Evolutionary conservation across 2,329 filamentous ascomycete genomes (phyloP).

Genomic region (Pezicula neosporulosa): DNA sequence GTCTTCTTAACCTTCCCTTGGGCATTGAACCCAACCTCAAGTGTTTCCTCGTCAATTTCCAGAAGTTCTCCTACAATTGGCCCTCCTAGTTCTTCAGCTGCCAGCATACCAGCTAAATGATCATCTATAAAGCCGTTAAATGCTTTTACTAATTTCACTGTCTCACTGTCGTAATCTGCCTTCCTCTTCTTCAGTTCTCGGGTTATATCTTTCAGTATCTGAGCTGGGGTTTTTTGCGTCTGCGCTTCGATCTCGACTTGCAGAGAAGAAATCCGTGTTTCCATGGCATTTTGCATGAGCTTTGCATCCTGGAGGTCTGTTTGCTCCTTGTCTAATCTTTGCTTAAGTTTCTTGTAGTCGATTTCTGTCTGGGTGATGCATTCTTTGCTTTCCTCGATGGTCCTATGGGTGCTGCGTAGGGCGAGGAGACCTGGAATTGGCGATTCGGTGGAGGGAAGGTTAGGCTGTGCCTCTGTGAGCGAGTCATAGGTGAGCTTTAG

Average conservation of each 20-base stretch:
- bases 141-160: slow-evolving; percentile 55
- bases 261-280: slow-evolving; percentile 56
- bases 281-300: slow-evolving; percentile 48
- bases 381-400: slow-evolving; percentile 59
- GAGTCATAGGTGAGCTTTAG: slow-evolving; percentile 65
- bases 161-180: slow-evolving; percentile 56
- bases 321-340: slow-evolving; percentile 47
- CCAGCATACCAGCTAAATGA: slow-evolving; percentile 70
- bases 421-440: slow-evolving; percentile 70
- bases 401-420: slow-evolving; percentile 61
- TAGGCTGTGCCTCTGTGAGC: slow-evolving; percentile 57
- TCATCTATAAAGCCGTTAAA: slow-evolving; percentile 70
- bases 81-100: slow-evolving; percentile 78
- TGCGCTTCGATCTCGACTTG: slow-evolving; percentile 53
- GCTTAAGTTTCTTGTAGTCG: slow-evolving; percentile 39
- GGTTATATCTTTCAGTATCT: slow-evolving; percentile 62
- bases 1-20: slow-evolving; percentile 53
- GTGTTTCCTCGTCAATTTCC: slow-evolving; percentile 58
- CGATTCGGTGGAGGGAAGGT: slow-evolving; percentile 64
- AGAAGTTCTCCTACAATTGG: slow-evolving; percentile 75
- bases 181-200: slow-evolving; percentile 57
- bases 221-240: slow-evolving; percentile 54
- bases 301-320: slow-evolving; percentile 51
- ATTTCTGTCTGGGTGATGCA: slow-evolving; percentile 47
- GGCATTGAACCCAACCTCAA: slow-evolving; percentile 56